phyloP scores from a whole-genome alignment of 2,329 filamentous ascomycete genomes.

The Hypoxylon sp. region DNA sequence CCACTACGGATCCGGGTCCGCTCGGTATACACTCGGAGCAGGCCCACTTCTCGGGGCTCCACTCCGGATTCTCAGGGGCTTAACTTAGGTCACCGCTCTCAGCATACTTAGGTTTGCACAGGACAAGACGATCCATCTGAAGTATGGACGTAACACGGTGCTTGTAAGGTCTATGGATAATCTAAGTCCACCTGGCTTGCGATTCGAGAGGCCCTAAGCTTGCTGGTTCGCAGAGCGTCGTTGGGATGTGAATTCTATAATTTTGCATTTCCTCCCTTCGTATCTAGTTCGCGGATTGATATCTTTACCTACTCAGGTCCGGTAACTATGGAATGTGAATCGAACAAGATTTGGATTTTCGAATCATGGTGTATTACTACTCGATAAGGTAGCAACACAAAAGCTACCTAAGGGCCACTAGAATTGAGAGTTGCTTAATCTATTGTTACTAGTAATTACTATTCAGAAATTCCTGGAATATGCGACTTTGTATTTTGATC shows the following conservation, averaged over 20 bases:
- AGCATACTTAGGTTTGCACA: not conserved
- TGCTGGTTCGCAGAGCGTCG: not conserved
- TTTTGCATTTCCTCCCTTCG: not conserved
- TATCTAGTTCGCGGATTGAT: not conserved
- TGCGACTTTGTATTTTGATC: not conserved
- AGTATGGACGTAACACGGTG: too few species aligned
- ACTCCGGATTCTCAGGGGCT: not conserved
- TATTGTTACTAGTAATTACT: not conserved
- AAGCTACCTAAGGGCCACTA: not conserved
- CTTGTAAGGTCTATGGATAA: not conserved
- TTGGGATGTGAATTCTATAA: not conserved
- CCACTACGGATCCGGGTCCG: not conserved
- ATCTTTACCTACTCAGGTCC: not conserved
- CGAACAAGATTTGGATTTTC: not conserved
- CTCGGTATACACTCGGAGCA: not conserved
- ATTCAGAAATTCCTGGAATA: not conserved
- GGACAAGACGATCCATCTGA: not conserved
- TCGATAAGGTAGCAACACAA: not conserved
- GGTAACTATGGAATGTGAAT: not conserved
- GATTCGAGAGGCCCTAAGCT: not conserved
- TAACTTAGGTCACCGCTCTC: not conserved
- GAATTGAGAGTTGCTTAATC: not conserved
- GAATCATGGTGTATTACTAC: not conserved
- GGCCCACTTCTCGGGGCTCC: not conserved
- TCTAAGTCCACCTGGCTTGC: not conserved